Evolutionary conservation across 73 alveolate genomes (phyloP), one percentile per base, ranked within the genome.

Genomic region (Paramecium tetraurelia): DNA sequence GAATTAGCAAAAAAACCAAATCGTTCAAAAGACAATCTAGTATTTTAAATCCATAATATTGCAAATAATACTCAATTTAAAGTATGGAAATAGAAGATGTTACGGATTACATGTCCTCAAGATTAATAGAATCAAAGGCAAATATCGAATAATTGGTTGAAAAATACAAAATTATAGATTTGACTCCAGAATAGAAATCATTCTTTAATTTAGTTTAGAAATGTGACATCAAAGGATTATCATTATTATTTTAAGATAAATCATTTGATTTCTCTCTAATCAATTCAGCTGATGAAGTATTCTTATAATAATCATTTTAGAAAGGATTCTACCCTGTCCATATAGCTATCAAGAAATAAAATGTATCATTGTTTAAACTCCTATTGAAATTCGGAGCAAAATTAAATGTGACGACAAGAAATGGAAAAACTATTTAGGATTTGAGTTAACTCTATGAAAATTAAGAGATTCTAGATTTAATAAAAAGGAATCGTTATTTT

Each of bases 301-400:
- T 63, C 4, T 2, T 63, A 27, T 22, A 3, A 27, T 27, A 3
- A 63, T 31, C 9, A 63, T 22, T 63, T 53, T 53, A 80, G 72
- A 80, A 48, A 80, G 90, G 90, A 41, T 44, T 44, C 29, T 80
- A 44, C 46, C 75, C 76, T 48, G 21, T 80, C 5, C 90, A 80
- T 9, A 40, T 80, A 12, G 90, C 90, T 31, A 43, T 80, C 3
- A 48, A 31, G 44, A 43, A 80, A 14, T 10, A 46, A 12, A 43
- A 80, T 46, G 10, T 40, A 40, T 48, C 20, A 46, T 10, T 80
- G 12, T 16, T 80, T 14, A 43, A 80, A 8, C 21, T 44, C 6
- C 24, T 80, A 20, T 24, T 80, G 12, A 48, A 80, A 44, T 24
- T 5, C 21, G 90, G 90, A 7, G 90, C 90, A 44, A 48, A 46